Evolutionary conservation across 768 basidiomycete species (phyloP).

Genomic region (Pleurotus giganteus): DNA sequence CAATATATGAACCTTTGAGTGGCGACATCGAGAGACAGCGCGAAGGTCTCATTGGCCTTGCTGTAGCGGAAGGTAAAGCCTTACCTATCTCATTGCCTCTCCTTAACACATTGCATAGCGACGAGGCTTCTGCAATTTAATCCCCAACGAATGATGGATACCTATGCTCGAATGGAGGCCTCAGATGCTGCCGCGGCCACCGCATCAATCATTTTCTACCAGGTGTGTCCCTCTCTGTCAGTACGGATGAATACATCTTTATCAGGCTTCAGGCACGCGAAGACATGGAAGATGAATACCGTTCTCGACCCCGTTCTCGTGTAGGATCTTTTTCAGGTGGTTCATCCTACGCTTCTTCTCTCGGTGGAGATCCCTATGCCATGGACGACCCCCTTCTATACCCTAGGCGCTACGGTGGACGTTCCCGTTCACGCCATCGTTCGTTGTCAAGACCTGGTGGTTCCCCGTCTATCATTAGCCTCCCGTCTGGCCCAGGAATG

Average conservation of each 20-base stretch:
- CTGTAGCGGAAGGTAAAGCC: slow-evolving; percentile 1
- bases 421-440: slow-evolving; percentile 36
- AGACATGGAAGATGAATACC: slow-evolving; percentile 31
- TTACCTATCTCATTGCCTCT: neutral
- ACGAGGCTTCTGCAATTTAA: slow-evolving; percentile 53
- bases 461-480: slow-evolving; percentile 14
- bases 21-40: slow-evolving; percentile 4
- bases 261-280: slow-evolving; percentile 28
- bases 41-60: slow-evolving; percentile 1
- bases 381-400: slow-evolving; percentile 32
- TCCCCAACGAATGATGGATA: slow-evolving; percentile 41
- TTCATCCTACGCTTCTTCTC: slow-evolving; percentile 21
- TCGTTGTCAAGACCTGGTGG: slow-evolving; percentile 23
- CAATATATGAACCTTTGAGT: slow-evolving; percentile 6
- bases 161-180: slow-evolving; percentile 46
- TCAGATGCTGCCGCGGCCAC: slow-evolving; percentile 70
- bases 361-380: slow-evolving; percentile 34
- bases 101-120: slow-evolving; percentile 34
- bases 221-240: slow-evolving; percentile 30
- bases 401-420: slow-evolving; percentile 23
- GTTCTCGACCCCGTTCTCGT: slow-evolving; percentile 28
- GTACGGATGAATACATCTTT: too few species aligned
- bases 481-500: slow-evolving; percentile 11
- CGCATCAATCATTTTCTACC: slow-evolving; percentile 56
- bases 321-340: slow-evolving; percentile 17